Evolutionary conservation across 116 monocot genomes (phyloP), one percentile per base, ranked within the genome.

Genomic region (Iris pallida): DNA sequence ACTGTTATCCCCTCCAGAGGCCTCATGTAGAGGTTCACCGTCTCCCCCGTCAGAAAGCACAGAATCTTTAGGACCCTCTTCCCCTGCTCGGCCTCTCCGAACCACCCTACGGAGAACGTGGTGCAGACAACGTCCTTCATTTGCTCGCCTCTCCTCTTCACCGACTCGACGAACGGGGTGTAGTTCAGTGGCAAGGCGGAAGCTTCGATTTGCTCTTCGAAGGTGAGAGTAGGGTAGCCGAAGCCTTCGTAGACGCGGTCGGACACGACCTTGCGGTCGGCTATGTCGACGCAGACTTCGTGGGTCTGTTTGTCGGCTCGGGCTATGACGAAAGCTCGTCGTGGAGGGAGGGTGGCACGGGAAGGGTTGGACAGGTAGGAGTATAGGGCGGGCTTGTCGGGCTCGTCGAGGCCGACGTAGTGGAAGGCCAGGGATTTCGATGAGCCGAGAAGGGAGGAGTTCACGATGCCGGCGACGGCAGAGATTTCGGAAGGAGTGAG

Each of bases 331-430:
- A 88, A 73, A 55, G 88, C 88, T 7, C 61, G 73, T 7, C 79
- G 81, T 5, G 66, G 64, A 8, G 48, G 69, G 8, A 61, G 66
- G 16, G 16, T 20, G 61, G 46, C 5, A 59, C 48, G 0, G 20
- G 64, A 16, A 45, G 18, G 0, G 53, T 10, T 2, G 44, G 62
- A 64, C 16, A 47, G 46, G 64, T 63, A 73, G 17, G 78, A 65
- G 16, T 78, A 61, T 7, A 81, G 14, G 6, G 47, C 48, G 4
- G 66, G 15, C 59, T 88, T 88, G 53, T 88, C 81, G 15, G 83
- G 80, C 20, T 83, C 84, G 63, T 76, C 83, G 51, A 88, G 81
- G 65, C 88, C 84, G 15, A 88, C 75, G 52, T 84, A 88, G 53
- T 88, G 84, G 83, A 84, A 88, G 74, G 64, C 13, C 5, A 80